Percentiles rank a stretch among this genome's conserved stretches.
Conservation (phyloP, 2,329 filamentous ascomycete species). For the Orbilia quercus region DNA sequence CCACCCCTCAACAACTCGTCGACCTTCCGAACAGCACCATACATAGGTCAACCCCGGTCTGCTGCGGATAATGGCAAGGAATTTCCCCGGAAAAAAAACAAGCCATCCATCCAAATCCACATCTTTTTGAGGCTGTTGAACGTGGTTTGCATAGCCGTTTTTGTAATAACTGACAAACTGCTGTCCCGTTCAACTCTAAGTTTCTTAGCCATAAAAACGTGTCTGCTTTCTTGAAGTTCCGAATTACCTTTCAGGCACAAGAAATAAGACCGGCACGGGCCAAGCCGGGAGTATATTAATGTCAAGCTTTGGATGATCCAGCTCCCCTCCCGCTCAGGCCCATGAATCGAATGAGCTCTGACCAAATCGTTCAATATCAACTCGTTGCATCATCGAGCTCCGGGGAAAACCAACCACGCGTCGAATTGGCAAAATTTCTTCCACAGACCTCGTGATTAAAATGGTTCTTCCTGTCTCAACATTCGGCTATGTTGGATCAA, state of each 20-base stretch:
- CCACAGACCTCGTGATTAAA: too few species aligned
- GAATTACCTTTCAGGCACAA: slow-evolving; percentile 7
- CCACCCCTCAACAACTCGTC: slow-evolving; percentile 40
- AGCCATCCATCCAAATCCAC: slow-evolving; percentile 1
- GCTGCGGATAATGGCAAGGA: slow-evolving; percentile 39
- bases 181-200: neutral
- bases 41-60: slow-evolving; percentile 7
- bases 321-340: slow-evolving; percentile 22
- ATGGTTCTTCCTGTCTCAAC: too few species aligned
- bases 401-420: neutral
- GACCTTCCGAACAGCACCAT: slow-evolving; percentile 33
- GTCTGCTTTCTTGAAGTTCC: slow-evolving; percentile 17
- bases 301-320: slow-evolving; percentile 22
- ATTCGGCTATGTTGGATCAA: too few species aligned
- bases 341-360: slow-evolving; percentile 7
- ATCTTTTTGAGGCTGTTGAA: slow-evolving; percentile 4
- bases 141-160: neutral
- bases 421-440: too few species aligned
- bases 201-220: too few species aligned
- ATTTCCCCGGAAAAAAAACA: slow-evolving; percentile 44
- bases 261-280: slow-evolving; percentile 3
- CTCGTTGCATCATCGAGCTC: slow-evolving; percentile 11
- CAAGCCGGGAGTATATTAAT: slow-evolving; percentile 23
- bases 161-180: neutral
- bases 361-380: neutral